Percentiles rank a stretch among this genome's conserved stretches.
These are phyloP conservation scores for Penicillium sumatraense DNA, from an alignment of 2,329 filamentous ascomycete species.

Conservation along the genomic window DNA sequence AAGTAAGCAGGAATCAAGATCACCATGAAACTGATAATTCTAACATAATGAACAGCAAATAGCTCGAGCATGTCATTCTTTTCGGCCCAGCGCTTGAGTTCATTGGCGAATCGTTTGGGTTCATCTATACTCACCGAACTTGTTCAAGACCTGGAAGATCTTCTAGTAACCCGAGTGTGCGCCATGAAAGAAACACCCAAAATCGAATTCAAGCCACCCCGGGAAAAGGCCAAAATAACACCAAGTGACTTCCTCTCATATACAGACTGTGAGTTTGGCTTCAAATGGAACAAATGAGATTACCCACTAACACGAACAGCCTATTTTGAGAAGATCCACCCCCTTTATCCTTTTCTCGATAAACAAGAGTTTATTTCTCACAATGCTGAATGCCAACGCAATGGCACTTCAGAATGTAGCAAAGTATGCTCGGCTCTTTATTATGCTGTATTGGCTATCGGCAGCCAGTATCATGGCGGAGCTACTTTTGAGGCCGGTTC, in stretches of 20 bases:
- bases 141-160: background rate
- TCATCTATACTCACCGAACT: background rate
- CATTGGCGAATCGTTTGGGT: background rate
- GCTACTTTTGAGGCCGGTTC: conserved; percentile 46
- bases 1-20: background rate
- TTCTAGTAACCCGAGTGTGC: background rate
- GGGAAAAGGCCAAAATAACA: background rate
- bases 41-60: background rate
- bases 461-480: conserved; percentile 40
- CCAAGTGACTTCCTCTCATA: background rate
- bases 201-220: background rate
- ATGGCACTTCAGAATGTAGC: conserved; percentile 28
- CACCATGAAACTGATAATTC: background rate
- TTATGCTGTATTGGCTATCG: conserved; percentile 43
- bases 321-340: conserved; percentile 48
- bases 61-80: background rate
- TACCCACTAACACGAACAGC: conserved; percentile 20
- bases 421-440: conserved; percentile 46
- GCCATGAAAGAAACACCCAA: background rate
- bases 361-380: conserved; percentile 40
- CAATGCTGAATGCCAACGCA: conserved; percentile 32
- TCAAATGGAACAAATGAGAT: background rate
- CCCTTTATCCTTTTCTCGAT: conserved; percentile 48
- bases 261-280: background rate
- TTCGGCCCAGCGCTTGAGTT: background rate